Base-by-base conservation (phyloP, 2,329 filamentous ascomycete genomes). In the Cryphonectria parasitica region DNA sequence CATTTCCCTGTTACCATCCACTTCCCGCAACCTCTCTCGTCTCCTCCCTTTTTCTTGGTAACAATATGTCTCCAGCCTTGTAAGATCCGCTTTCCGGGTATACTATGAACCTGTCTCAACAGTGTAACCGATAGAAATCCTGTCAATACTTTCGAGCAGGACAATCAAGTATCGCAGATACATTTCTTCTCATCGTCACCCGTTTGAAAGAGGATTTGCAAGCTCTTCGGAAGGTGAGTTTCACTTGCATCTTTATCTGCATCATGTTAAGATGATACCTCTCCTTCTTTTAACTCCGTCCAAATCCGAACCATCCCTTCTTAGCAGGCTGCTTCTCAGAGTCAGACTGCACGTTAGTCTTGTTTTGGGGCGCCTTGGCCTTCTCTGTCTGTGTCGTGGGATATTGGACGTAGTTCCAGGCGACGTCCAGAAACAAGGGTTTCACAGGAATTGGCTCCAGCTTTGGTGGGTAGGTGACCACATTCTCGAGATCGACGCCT, bases 381-480 rank as follows among this genome's bases (percentile, higher is more conserved):
- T 66, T 71, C 28, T 67, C 73, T 66, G 79, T 77, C 43, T 80
- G 75, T 75, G 89, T 89, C 45, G 90, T 90, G 0, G 95, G 94
- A 78, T 99, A 99, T 64, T 94, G 90, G 73, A 99, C 95, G 79
- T 98, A 98, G 79, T 98, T 98, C 92, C 94, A 99, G 13, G 96
- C 96, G 10, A 97, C 91, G 78, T 99, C 96, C 71, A 98, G 89
- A 85, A 98, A 98, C 45, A 98, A 86, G 39, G 96, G 96, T 84
- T 99, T 99, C 67, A 97, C 91, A 0, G 96, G 94, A 54, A 98
- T 89, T 1, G 92, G 87, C 73, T 93, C 89, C 74, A 98, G 83
- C 78, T 90, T 92, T 1, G 95, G 95, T 17, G 96, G 96, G 80
- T 95, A 98, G 5, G 90, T 88, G 63, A 98, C 95, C 36, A 99